Base-by-base conservation (phyloP, 1,284 basidiomycete species). In the Phlebopus sp. region DNA sequence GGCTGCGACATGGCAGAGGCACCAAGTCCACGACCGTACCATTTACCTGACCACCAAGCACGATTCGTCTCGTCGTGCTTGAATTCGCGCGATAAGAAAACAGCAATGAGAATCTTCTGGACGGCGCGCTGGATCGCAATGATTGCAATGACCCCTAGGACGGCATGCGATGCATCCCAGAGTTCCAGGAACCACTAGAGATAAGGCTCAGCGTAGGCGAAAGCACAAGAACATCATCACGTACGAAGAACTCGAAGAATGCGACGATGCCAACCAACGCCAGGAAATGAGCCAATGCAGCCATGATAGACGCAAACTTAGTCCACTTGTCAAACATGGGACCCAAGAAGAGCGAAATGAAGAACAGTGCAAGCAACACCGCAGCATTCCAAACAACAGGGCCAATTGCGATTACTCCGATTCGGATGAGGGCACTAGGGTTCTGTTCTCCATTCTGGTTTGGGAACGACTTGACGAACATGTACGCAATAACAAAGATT, bases 11-110 rank as follows among this genome's bases (percentile, higher is more conserved):
- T 86, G 36, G 91, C 92, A 40, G 90, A 88, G 21, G 77, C 78
- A 36, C 94, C 95, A 27, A 97, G 76, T 35, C 92, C 91, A 48
- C 92, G 81, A 43, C 93, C 92, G 64, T 94, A 95, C 94, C 94
- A 97, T 70, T 93, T 91, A 66, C 94, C 94, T n/a, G 92, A 94
- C 94, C 94, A 97, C 94, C 94, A 97, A 7, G 93, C 93, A 52
- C 91, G 78, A 72, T 97, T 97, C 15, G 92, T 94, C 73, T 97
- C 93, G 64, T 97, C 95, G 66, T 95, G 90, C 74, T 97, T 97
- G 77, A 88, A 93, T 71, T 97, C 94, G 67, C 94, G 85, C 35
- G 92, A 90, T 44, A 97, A 76, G 80, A 95, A 92, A 49, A 93
- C 86, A 1, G 92, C 81, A 55, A 97, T 97, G 52, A 97, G 76